Base-by-base conservation (phyloP, 371 early-diverging fungal genomes). In the Neoconidiobolus thromboides region DNA sequence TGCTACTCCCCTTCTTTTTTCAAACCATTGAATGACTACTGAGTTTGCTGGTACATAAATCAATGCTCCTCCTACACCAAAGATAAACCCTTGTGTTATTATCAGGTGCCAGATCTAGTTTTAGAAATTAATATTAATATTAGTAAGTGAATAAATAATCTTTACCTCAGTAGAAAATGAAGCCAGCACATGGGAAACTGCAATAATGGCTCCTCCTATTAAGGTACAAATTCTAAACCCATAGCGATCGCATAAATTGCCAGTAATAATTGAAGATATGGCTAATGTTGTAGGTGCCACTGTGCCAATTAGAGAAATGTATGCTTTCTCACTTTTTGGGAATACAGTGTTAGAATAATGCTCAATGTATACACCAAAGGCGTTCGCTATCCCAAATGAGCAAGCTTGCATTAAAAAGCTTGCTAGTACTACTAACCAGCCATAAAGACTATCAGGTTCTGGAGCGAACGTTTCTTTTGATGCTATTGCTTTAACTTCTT, bases 61-160 rank as follows among this genome's bases (percentile, higher is more conserved):
- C n/a, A 86, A 54, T 2, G 82, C 74, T 0, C 78, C 80, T 38
- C 85, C 85, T 0, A 75, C n/a, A 0, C 80, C 79, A 65, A 82
- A 79, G 12, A 84, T 49, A 2, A 86, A 60, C 7, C 85, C 86
- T 66, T 85, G 85, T 0, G 83, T 76, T 1, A 86, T 57, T 41
- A 77, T 73, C 42, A 83, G 61, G 38, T 83, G 81, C 84, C 83
- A 83, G 3, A 42, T 26, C 26, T 26, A 26, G 26, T 26, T 26
- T 26, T 26, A 26, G 26, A 26, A 26, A 26, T 26, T 26, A 26
- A 26, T 26, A 26, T 26, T 26, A 26, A 26, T 26, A 26, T 26
- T 26, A 26, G 26, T 26, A 26, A 26, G 26, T 26, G 26, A 26
- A 54, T 5, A 36, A 9, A 7, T 4, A 4, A 54, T 37, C 10